Percentiles rank a stretch among this genome's conserved stretches.
phyloP scores from a whole-genome alignment of 129 eudicot species.

The Pulicaria dysenterica region DNA sequence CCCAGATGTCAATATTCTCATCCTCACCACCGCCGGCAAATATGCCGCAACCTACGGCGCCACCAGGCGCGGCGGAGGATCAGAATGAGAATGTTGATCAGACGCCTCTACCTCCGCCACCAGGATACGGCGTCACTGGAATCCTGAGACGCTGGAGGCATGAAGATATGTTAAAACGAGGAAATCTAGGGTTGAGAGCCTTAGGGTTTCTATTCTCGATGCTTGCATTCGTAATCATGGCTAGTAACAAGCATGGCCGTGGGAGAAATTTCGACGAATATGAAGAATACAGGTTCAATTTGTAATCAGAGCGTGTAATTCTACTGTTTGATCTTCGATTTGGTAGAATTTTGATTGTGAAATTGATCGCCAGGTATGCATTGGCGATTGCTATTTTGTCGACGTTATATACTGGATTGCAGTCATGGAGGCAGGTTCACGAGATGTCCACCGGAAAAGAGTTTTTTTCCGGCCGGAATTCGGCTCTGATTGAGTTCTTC shows the following conservation, averaged over 20 bases:
- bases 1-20: slow-evolving; percentile 22
- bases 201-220: slow-evolving; percentile 57
- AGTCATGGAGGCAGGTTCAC: slow-evolving; percentile 59
- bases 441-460: slow-evolving; percentile 55
- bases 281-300: slow-evolving; percentile 63
- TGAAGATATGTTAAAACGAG: slow-evolving; percentile 60
- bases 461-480: slow-evolving; percentile 38
- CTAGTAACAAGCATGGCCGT: slow-evolving; percentile 63
- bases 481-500: slow-evolving; percentile 56
- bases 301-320: not conserved
- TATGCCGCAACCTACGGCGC: slow-evolving; percentile 36
- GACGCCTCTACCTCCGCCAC: slow-evolving; percentile 37
- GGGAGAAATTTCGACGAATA: slow-evolving; percentile 57
- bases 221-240: slow-evolving; percentile 80
- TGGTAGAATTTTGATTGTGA: not conserved
- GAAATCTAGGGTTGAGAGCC: slow-evolving; percentile 45
- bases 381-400: slow-evolving; percentile 84
- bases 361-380: slow-evolving; percentile 51
- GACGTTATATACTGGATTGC: slow-evolving; percentile 75
- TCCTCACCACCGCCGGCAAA: slow-evolving; percentile 32
- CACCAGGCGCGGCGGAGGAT: slow-evolving; percentile 26
- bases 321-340: not conserved
- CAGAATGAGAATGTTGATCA: slow-evolving; percentile 27
- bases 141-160: slow-evolving; percentile 60
- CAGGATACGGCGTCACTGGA: slow-evolving; percentile 50